phyloP scores from a whole-genome alignment of 805 yeast species.

The Cyberlindnera meyerae region DNA sequence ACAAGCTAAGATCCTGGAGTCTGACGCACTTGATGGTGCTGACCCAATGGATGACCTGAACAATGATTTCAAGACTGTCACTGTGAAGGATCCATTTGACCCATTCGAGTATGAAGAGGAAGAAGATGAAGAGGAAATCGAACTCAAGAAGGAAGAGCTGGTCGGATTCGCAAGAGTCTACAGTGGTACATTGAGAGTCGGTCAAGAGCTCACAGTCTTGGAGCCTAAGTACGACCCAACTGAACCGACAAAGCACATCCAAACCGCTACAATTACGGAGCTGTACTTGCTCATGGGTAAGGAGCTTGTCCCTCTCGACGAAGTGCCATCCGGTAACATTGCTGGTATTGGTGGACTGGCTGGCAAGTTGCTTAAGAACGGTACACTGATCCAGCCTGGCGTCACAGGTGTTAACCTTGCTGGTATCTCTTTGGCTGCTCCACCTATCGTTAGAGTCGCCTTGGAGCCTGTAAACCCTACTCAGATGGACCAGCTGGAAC shows the following conservation, averaged over 20 bases:
- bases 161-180: constrained; percentile 87
- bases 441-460: constrained; percentile 92
- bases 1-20: constrained; percentile 32
- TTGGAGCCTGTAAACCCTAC: constrained; percentile 90
- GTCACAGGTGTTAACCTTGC: constrained; percentile 70
- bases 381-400: constrained; percentile 63
- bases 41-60: constrained; percentile 24
- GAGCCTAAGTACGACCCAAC: constrained; percentile 85
- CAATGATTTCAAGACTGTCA: constrained; percentile 13
- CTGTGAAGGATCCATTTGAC: constrained; percentile 31
- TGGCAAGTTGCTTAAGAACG: constrained; percentile 76
- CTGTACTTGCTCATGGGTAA: constrained; percentile 88
- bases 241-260: constrained; percentile 48
- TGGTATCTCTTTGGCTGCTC: constrained; percentile 65
- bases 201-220: constrained; percentile 68
- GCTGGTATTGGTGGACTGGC: constrained; percentile 93
- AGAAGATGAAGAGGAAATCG: constrained; percentile 38
- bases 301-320: constrained; percentile 69
- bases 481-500: constrained; percentile 67
- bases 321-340: constrained; percentile 91
- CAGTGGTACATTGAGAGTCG: constrained; percentile 75
- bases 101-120: constrained; percentile 49
- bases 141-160: constrained; percentile 52
- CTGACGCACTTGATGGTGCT: constrained; percentile 11
- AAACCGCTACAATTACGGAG: constrained; percentile 58